Evolutionary conservation across 1,284 basidiomycete species (phyloP), one percentile per base, ranked within the genome.

Genomic region (Papiliotrema nemorosa): DNA sequence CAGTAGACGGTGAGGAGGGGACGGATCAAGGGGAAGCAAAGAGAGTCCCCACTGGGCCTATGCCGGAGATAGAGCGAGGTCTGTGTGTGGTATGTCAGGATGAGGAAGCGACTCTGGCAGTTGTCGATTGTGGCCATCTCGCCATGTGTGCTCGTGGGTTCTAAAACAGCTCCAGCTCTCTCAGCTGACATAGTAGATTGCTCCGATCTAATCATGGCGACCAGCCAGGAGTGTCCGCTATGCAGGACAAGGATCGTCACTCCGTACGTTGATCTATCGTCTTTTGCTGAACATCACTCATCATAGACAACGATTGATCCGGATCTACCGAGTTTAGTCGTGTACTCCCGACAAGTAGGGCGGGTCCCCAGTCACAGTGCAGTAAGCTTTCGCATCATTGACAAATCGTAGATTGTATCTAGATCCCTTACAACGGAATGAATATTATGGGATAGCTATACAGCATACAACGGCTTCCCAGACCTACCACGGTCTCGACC

Each of bases 91-190:
- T 92, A 16, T 93, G 90, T 67, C 88, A 91, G 67, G 90, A 92
- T 59, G 87, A 90, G 50, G 89, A 92, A 59, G 89, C 89, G 0
- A 90, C 86, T 57, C 87, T 93, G 48, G 90, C 88, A 1, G 84
- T 90, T 45, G 86, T 91, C n/a, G 89, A 93, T 72, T 93, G 90
- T 81, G 90, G 90, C 12, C 89, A 91, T 73, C 77, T 91, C 34
- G 81, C 84, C 9, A 83, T 91, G 82, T 92, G 89, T 64, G 79
- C 84, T 24, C 61, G 68, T 72, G 64, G 68, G 66, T 16, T 21
- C n/a, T n/a, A n/a, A n/a, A n/a, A n/a, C n/a, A 12, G 6, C 21
- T 14, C 7, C 12, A 24, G 5, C 24, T n/a, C 42, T 5, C 9
- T 5, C 5, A 26, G 25, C 55, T 53, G 31, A 52, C 45, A 7